Conservation (phyloP, 192 early-diverging fungal genomes). For the Spinellus fusiger region DNA sequence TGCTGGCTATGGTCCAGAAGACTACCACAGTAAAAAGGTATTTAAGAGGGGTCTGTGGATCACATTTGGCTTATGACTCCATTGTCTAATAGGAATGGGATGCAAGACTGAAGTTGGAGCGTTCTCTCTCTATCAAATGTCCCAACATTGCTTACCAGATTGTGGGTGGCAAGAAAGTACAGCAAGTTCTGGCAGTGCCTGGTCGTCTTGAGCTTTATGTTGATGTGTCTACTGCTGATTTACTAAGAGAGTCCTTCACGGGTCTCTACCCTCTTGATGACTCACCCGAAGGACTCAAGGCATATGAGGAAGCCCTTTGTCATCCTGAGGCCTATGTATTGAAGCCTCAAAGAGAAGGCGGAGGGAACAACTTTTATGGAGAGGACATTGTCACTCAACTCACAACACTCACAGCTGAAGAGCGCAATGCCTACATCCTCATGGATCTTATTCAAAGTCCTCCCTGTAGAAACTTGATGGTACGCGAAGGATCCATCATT, state of each 20-base stretch:
- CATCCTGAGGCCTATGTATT: slow-evolving; percentile 73
- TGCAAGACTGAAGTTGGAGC: slow-evolving; percentile 79
- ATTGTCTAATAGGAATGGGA: slow-evolving; percentile 73
- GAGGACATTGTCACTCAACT: slow-evolving; percentile 66
- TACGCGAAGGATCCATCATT: slow-evolving; percentile 70
- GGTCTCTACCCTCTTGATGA: slow-evolving; percentile 86
- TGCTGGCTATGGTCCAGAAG: slow-evolving; percentile 85
- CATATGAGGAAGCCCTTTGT: slow-evolving; percentile 57
- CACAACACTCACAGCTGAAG: slow-evolving; percentile 45
- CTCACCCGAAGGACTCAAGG: slow-evolving; percentile 55
- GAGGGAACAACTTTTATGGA: slow-evolving; percentile 93
- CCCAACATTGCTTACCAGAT: slow-evolving; percentile 89
- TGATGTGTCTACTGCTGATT: slow-evolving; percentile 36
- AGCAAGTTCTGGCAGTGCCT: slow-evolving; percentile 82
- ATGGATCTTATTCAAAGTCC: slow-evolving; percentile 93
- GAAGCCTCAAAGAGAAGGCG: slow-evolving; percentile 97
- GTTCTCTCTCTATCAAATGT: slow-evolving; percentile 78
- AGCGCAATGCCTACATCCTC: slow-evolving; percentile 83
- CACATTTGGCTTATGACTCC: not conserved
- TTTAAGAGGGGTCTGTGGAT: not conserved
- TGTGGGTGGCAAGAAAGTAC: slow-evolving; percentile 93
- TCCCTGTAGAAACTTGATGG: slow-evolving; percentile 61
- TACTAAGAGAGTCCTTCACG: slow-evolving; percentile 74
- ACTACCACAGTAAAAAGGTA: slow-evolving; percentile 75
- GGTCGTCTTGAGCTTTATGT: slow-evolving; percentile 77